Evolutionary conservation across 73 alveolate species (phyloP), one percentile per base, ranked within the genome.

Genomic region (Loxodes magnus): DNA sequence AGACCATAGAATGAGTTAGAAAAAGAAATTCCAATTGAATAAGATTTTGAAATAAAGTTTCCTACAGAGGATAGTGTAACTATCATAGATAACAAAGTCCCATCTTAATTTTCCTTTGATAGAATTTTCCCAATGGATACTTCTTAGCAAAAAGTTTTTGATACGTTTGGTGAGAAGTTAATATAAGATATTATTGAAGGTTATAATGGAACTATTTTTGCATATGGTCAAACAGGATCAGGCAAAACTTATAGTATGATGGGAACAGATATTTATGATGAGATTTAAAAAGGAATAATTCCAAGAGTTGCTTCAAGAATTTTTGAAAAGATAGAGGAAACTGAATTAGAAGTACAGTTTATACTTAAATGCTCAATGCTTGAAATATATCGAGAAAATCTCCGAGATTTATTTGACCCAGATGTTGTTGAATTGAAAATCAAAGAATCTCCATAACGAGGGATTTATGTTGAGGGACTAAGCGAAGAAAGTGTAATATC

Each of bases 401-500:
- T 80, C 16, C 46, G 77, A 10, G 77, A 69, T 35, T 37, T 69
- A 14, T 17, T 69, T 22, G 43, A 50, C 27, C 63, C 53, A 0
- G 82, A 61, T 35, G 60, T 39, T 25, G 25, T 43, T 15, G 25
- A 69, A 10, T 64, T 69, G 23, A 64, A 61, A 44, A 93, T 93
- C 22, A 82, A 97, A 71, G 97, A 92, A 74, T 96, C 88, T 63
- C 87, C 87, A 49, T 80, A 88, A 64, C 67, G 80, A 43, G 99
- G 99, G 5, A 82, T 92, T 36, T 88, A 75, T 78, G 99, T 92
- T 5, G 97, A 92, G 38, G 92, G 92, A 34, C 64, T 92, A 27
- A 56, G 85, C 57, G 99, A 92, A 64, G 92, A 96, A 95, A 96
- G 95, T 5, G 98, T 93, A 4, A 50, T 95, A 14, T 64, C 81